Evolutionary conservation across 768 basidiomycete species (phyloP), one percentile per base, ranked within the genome.

Genomic region (Lyophyllum atratum): DNA sequence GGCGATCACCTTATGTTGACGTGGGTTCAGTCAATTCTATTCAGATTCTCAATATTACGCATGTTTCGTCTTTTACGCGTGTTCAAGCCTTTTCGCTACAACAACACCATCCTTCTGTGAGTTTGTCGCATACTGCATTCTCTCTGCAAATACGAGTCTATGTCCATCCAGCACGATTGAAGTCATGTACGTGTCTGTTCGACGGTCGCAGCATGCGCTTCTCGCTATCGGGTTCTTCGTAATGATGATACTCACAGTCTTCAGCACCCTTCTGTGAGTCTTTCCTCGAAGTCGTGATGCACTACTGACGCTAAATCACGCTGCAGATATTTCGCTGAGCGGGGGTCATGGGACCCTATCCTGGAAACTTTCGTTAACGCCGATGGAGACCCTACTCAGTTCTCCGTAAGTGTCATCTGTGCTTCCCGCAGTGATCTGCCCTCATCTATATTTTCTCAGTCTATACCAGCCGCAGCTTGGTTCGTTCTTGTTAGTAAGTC

Each of bases 161-260:
- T 55, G 24, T 21, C 43, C 44, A 12, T 45, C 19, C 54, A 92
- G 90, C 45, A 93, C 92, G 0, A 93, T 93, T 48, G 90, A 93
- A 76, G 92, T 93, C 64, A 97, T 96, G 94, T 93, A 90, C 68
- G 81, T 96, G 28, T 87, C 92, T 28, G 87, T 95, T 33, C 82
- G 89, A 49, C 80, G 92, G 58, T 94, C 92, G 0, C 89, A 92
- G 61, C 91, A 95, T 63, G 93, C 93, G 0, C 77, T 95, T 0
- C 80, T 94, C 3, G 93, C 94, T 0, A 85, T 96, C 19, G 83
- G 85, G 2, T 96, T 95, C 72, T 95, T 96, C 74, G 89, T 95
- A 14, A 73, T 87, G 52, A 93, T 94, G 86, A 84, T 92, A 1
- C 76, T 96, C 39, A 85, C 92, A 1, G 85, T 95, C 7, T 95